Evolutionary conservation across 805 yeast genomes (phyloP).

Genomic region (Zygotorulaspora danielsina): DNA sequence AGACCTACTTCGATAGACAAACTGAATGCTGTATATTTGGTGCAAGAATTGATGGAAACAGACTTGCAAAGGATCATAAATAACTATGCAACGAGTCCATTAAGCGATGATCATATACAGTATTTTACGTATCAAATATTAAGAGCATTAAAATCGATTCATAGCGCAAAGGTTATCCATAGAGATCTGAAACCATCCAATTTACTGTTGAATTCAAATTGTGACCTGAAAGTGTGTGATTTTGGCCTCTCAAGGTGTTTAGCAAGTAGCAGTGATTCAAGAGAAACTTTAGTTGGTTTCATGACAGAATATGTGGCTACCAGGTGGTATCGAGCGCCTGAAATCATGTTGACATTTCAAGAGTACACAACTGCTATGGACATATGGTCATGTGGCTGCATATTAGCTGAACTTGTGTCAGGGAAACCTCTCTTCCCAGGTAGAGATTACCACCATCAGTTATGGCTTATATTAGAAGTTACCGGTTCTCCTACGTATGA

Average conservation of each 20-base stretch:
- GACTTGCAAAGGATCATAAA: slow-evolving; percentile 62
- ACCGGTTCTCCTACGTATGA: slow-evolving; percentile 72
- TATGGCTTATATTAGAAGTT: slow-evolving; percentile 59
- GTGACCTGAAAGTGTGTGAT: slow-evolving; percentile 75
- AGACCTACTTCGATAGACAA: slow-evolving; percentile 54
- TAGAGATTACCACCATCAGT: slow-evolving; percentile 64
- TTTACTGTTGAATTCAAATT: slow-evolving; percentile 58
- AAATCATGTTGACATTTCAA: slow-evolving; percentile 69
- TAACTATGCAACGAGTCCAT: slow-evolving; percentile 39
- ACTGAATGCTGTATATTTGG: slow-evolving; percentile 67
- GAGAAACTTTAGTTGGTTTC: slow-evolving; percentile 47
- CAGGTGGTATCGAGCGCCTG: slow-evolving; percentile 83
- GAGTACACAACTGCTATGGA: slow-evolving; percentile 75
- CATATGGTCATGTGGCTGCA: slow-evolving; percentile 78
- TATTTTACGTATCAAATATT: slow-evolving; percentile 67
- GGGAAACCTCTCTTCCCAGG: slow-evolving; percentile 72
- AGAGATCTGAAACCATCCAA: slow-evolving; percentile 76
- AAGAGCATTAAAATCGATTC: slow-evolving; percentile 66
- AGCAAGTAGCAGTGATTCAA: slow-evolving; percentile 38
- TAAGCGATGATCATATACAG: slow-evolving; percentile 65
- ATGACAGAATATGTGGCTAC: slow-evolving; percentile 82
- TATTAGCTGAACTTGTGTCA: slow-evolving; percentile 62
- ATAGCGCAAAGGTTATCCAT: slow-evolving; percentile 69
- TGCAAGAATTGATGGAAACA: slow-evolving; percentile 75
- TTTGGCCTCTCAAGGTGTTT: slow-evolving; percentile 67